These are phyloP conservation scores for Talaromyces sp. DNA, from an alignment of 2,329 filamentous ascomycete genomes.

Conservation along the genomic window DNA sequence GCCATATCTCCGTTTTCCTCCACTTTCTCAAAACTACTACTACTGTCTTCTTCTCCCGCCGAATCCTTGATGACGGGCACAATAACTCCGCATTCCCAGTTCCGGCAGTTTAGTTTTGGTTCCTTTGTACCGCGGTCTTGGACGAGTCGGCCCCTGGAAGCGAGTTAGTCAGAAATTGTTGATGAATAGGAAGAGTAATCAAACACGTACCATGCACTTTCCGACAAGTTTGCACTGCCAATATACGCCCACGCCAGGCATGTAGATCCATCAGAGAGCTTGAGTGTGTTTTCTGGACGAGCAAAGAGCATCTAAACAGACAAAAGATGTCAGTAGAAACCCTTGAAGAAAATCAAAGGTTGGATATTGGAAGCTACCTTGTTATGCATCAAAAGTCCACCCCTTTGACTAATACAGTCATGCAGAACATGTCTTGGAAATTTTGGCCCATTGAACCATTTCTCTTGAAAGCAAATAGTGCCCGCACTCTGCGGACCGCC, in stretches of 20 bases:
- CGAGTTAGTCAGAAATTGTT: background rate
- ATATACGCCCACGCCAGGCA: slow-evolving; percentile 71
- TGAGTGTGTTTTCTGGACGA: slow-evolving; percentile 20
- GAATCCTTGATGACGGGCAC: slow-evolving; percentile 48
- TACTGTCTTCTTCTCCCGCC: slow-evolving; percentile 7
- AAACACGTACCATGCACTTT: slow-evolving; percentile 74
- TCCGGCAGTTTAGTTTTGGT: slow-evolving; percentile 74
- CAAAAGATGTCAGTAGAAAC: background rate
- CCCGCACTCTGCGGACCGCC: slow-evolving; percentile 63
- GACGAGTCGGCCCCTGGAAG: slow-evolving; percentile 65
- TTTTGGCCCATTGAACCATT: slow-evolving; percentile 61
- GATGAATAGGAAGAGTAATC: background rate
- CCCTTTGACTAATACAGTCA: slow-evolving; percentile 66
- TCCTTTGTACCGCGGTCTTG: slow-evolving; percentile 61
- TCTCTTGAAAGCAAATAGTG: slow-evolving; percentile 71
- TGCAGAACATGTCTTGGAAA: slow-evolving; percentile 70
- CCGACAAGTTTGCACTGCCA: slow-evolving; percentile 85
- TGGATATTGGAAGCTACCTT: slow-evolving; percentile 52
- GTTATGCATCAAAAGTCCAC: slow-evolving; percentile 77
- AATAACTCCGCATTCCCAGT: slow-evolving; percentile 94
- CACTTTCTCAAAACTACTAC: slow-evolving; percentile 12
- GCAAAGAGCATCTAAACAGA: slow-evolving; percentile 27
- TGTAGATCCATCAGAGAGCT: slow-evolving; percentile 14
- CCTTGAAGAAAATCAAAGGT: background rate
- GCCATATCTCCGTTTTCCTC: background rate